These are phyloP conservation scores for Hanseniaspora clermontiae DNA, from an alignment of 805 yeast species.

Conservation along the genomic window DNA sequence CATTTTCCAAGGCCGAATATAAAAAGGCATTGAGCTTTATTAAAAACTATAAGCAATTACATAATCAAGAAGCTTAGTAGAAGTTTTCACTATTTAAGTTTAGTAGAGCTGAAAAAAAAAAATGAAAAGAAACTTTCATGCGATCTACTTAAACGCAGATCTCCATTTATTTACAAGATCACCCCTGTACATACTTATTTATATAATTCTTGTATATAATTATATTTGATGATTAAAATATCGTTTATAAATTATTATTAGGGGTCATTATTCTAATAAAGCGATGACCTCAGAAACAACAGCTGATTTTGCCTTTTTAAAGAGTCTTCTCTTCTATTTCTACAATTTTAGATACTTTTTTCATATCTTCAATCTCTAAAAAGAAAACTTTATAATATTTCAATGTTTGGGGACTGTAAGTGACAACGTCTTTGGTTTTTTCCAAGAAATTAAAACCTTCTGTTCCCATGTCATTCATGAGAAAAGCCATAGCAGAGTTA, in stretches of 20 bases:
- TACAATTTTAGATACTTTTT: background rate
- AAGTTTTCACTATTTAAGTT: too few species aligned
- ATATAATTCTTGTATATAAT: background rate
- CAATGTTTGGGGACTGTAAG: background rate
- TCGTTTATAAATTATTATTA: background rate
- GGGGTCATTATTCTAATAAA: background rate
- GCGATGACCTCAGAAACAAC: background rate
- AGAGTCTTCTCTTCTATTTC: background rate
- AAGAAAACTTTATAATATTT: background rate
- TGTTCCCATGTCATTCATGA: background rate
- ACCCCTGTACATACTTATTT: conserved; percentile 2
- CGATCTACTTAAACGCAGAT: too few species aligned
- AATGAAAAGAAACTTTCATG: too few species aligned
- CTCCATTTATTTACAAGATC: background rate
- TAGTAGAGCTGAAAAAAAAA: too few species aligned
- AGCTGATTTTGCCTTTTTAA: background rate
- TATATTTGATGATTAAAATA: background rate
- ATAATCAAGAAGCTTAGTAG: too few species aligned
- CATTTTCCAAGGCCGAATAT: conserved; percentile 3
- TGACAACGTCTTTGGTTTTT: background rate
- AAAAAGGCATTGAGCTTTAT: conserved; percentile 4
- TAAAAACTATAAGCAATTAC: background rate
- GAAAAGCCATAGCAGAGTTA: background rate
- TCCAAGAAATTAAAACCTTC: conserved; percentile 3
- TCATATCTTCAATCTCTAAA: background rate